These are phyloP conservation scores for Colletotrichum simmondsii DNA, from an alignment of 2,329 filamentous ascomycete species.

Conservation along the genomic window DNA sequence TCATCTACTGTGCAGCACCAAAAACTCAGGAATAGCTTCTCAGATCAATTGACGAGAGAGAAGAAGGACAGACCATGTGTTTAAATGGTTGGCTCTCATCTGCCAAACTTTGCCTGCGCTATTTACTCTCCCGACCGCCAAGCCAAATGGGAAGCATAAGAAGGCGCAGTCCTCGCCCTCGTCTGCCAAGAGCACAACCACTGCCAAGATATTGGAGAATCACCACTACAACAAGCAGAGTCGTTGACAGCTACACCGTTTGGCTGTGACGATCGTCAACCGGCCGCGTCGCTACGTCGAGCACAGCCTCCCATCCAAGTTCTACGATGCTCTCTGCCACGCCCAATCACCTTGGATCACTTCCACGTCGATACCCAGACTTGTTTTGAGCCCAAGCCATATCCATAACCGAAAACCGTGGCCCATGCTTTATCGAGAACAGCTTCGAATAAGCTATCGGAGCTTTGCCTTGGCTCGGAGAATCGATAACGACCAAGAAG, in stretches of 20 bases:
- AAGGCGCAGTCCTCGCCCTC: conserved; percentile 12
- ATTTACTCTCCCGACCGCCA: conserved; percentile 9
- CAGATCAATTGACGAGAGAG: background rate
- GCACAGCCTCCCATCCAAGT: conserved; percentile 2
- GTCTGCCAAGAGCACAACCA: conserved; percentile 4
- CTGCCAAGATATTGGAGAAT: conserved; percentile 12
- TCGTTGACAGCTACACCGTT: background rate
- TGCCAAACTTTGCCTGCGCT: background rate
- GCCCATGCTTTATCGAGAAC: background rate
- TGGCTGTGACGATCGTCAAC: background rate
- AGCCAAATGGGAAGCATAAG: conserved; percentile 18
- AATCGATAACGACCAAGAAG: background rate
- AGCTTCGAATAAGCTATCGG: background rate
- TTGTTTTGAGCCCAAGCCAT: background rate
- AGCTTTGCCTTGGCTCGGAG: background rate
- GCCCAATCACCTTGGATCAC: background rate
- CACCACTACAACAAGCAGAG: background rate
- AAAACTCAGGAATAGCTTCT: no score
- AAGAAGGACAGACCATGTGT: background rate
- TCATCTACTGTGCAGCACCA: background rate
- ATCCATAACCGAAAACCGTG: background rate
- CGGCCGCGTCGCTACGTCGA: background rate
- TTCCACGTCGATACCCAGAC: background rate
- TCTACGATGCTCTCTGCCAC: background rate
- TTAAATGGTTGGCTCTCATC: conserved; percentile 10